These are phyloP conservation scores for Aureobasidium sp. DNA, from an alignment of 2,329 filamentous ascomycete species.

Conservation along the genomic window DNA sequence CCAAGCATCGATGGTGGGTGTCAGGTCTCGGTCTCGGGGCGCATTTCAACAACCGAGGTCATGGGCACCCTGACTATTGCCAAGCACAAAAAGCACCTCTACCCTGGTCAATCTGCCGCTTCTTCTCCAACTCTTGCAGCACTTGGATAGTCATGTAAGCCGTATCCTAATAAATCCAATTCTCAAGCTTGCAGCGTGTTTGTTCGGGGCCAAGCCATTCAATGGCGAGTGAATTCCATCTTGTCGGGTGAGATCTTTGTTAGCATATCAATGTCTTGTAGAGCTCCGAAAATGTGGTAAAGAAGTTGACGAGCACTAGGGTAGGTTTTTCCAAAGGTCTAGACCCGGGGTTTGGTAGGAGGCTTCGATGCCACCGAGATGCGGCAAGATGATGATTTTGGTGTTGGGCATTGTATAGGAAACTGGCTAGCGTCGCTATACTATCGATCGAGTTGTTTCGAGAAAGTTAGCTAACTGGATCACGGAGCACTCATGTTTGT, in stretches of 20 bases:
- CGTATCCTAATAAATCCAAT: constrained; percentile 50
- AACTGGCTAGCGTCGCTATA: too few relatives aligned
- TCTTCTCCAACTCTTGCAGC: constrained; percentile 33
- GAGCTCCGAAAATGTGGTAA: constrained; percentile 42
- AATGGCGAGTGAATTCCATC: constrained; percentile 45
- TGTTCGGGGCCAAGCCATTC: constrained; percentile 46
- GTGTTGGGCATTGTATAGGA: constrained; percentile 14
- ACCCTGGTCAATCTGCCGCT: constrained; percentile 25
- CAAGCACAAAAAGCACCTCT: constrained; percentile 34
- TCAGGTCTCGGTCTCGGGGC: constrained; percentile 23
- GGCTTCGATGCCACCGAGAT: constrained; percentile 43
- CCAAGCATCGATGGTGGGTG: constrained; percentile 33
- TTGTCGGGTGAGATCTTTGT: constrained; percentile 24
- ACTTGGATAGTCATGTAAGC: constrained; percentile 39
- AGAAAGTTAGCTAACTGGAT: too few relatives aligned
- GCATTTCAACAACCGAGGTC: constrained; percentile 43
- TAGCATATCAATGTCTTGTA: constrained; percentile 24
- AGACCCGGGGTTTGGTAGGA: constrained; percentile 37
- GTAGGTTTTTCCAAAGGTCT: constrained; percentile 40
- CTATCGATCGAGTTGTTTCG: too few relatives aligned
- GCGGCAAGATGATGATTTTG: constrained; percentile 37
- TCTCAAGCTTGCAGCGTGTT: constrained; percentile 36
- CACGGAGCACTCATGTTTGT: neutral
- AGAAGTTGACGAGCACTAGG: constrained; percentile 43
- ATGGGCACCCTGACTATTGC: constrained; percentile 45